Conservation (phyloP, 2,329 filamentous ascomycete species). For the Xylariaceae sp. region DNA sequence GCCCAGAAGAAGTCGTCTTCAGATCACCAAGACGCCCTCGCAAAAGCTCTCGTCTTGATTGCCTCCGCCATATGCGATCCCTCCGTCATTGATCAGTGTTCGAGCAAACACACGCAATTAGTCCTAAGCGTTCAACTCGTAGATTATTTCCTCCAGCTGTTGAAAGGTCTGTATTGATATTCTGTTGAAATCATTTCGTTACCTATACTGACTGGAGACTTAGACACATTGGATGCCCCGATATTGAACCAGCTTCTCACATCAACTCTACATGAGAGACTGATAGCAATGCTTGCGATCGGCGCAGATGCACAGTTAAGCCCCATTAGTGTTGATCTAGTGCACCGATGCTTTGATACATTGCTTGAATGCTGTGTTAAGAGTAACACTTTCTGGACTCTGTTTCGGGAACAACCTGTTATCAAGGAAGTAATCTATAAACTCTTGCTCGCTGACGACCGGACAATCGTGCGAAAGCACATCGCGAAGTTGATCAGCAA, state of each 20-base stretch:
- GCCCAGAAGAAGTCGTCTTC: slow-evolving; percentile 20
- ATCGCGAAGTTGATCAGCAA: slow-evolving; percentile 32
- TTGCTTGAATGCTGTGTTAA: slow-evolving; percentile 39
- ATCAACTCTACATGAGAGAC: slow-evolving; percentile 20
- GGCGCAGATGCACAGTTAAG: slow-evolving; percentile 21
- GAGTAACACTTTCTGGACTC: slow-evolving; percentile 37
- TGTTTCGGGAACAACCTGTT: slow-evolving; percentile 30
- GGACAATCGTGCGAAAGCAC: slow-evolving; percentile 34
- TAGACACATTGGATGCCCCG: slow-evolving; percentile 25
- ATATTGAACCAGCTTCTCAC: slow-evolving; percentile 22
- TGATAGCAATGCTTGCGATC: slow-evolving; percentile 22
- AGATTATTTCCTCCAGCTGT: slow-evolving; percentile 51
- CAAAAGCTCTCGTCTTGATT: slow-evolving; percentile 50
- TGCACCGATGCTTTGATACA: slow-evolving; percentile 35
- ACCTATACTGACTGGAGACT: slow-evolving; percentile 16
- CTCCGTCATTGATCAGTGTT: slow-evolving; percentile 45
- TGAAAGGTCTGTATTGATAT: slow-evolving; percentile 44
- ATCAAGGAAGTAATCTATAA: slow-evolving; percentile 29
- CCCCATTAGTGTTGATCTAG: slow-evolving; percentile 29
- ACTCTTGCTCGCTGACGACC: slow-evolving; percentile 37
- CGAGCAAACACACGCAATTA: slow-evolving; percentile 42
- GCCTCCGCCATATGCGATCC: slow-evolving; percentile 58
- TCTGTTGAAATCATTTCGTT: neutral
- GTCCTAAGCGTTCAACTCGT: slow-evolving; percentile 52
- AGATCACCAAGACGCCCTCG: slow-evolving; percentile 33